Evolutionary conservation across 169 alveolate genomes (phyloP).

Genomic region (Miamiensis avidus): DNA sequence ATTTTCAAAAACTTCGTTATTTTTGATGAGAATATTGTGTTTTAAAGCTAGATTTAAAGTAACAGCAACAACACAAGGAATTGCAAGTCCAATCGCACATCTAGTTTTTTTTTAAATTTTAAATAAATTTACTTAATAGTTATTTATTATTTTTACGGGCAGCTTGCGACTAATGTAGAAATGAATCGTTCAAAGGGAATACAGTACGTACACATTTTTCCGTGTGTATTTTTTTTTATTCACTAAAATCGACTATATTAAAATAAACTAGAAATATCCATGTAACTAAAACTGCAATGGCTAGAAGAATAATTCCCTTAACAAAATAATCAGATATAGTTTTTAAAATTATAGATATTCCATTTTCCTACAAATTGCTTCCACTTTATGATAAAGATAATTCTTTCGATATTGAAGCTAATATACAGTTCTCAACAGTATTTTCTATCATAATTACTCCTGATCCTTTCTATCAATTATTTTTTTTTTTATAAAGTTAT

Average conservation of each 20-base stretch:
- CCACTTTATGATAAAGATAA: slow-evolving; percentile 38
- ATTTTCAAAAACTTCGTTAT: slow-evolving; percentile 36
- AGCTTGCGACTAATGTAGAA: slow-evolving; percentile 36
- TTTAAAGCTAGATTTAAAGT: slow-evolving; percentile 42
- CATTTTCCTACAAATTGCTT: slow-evolving; percentile 12
- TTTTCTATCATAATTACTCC: slow-evolving; percentile 26
- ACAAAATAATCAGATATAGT: slow-evolving; percentile 31
- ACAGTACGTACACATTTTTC: slow-evolving; percentile 28
- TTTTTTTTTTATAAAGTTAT: no score
- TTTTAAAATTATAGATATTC: slow-evolving; percentile 30
- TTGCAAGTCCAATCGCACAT: slow-evolving; percentile 41
- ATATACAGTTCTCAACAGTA: slow-evolving; percentile 30
- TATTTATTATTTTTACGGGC: slow-evolving; percentile 15
- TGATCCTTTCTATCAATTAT: slow-evolving; percentile 1
- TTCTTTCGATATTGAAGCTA: slow-evolving; percentile 25
- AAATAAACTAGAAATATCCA: slow-evolving; percentile 27
- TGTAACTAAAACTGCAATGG: not conserved
- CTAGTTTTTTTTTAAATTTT: not conserved
- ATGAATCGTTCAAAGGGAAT: slow-evolving; percentile 41
- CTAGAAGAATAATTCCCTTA: slow-evolving; percentile 16
- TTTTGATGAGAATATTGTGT: slow-evolving; percentile 28
- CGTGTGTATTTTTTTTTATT: slow-evolving; percentile 4
- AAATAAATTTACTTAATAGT: no score
- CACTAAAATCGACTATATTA: slow-evolving; percentile 7
- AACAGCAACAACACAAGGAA: slow-evolving; percentile 37